phyloP scores from a whole-genome alignment of 164 flowering plant genomes.

The Stephania yunnanensis region DNA sequence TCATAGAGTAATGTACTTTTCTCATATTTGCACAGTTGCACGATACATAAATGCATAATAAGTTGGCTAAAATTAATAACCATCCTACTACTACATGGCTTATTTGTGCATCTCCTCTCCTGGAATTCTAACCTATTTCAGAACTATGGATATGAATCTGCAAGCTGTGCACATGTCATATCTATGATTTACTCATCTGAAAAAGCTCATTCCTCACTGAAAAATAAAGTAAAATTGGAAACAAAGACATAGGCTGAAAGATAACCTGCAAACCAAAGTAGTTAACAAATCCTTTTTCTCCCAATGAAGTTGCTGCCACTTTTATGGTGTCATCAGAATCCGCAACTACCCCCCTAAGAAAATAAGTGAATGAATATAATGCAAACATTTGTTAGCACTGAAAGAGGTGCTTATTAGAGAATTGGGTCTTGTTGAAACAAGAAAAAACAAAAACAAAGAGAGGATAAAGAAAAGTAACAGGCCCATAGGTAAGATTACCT shows the following conservation, averaged over 20 bases:
- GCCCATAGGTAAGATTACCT: conserved; percentile 33
- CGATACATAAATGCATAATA: background rate
- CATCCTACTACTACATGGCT: background rate
- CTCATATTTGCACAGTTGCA: background rate
- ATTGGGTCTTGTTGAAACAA: no score
- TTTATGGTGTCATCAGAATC: conserved; percentile 73
- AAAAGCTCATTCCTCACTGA: background rate
- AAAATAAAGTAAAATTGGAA: background rate
- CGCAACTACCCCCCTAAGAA: conserved; percentile 73
- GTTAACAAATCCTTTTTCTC: conserved; percentile 78
- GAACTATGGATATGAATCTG: background rate
- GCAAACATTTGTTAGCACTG: conserved; percentile 5
- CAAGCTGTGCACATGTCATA: background rate
- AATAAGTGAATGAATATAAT: conserved; percentile 13
- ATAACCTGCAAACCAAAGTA: conserved; percentile 94
- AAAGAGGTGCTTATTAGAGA: background rate
- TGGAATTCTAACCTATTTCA: background rate
- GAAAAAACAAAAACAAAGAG: background rate
- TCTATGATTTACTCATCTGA: background rate
- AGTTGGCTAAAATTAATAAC: background rate
- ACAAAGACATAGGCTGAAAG: conserved; percentile 4
- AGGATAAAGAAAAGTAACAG: no score
- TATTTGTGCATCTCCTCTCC: background rate
- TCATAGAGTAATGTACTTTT: background rate
- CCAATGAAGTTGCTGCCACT: conserved; percentile 67